Percentiles rank a stretch among this genome's conserved stretches.
These are phyloP conservation scores for Atkinsonella hypoxylon DNA, from an alignment of 2,329 filamentous ascomycete species.

Conservation along the genomic window DNA sequence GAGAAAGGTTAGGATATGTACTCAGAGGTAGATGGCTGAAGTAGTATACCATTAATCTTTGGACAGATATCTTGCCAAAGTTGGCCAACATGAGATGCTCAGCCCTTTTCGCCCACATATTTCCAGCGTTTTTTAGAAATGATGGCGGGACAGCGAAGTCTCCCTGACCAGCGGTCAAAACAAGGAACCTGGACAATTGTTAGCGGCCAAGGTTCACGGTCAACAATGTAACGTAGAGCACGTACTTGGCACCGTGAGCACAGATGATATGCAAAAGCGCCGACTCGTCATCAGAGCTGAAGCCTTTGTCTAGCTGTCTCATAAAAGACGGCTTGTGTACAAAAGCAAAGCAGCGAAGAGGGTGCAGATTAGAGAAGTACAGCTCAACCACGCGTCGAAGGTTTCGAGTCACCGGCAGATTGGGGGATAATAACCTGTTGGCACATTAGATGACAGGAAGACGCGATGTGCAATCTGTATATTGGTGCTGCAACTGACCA, in stretches of 20 bases:
- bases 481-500: slow-evolving; percentile 4
- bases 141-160: slow-evolving; percentile 18
- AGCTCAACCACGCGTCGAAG: slow-evolving; percentile 25
- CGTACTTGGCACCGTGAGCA: slow-evolving; percentile 27
- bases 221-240: slow-evolving; percentile 2
- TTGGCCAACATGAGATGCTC: slow-evolving; percentile 24
- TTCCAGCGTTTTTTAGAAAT: slow-evolving; percentile 22
- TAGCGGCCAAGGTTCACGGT: background rate
- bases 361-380: slow-evolving; percentile 28
- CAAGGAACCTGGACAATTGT: slow-evolving; percentile 20
- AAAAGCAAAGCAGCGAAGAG: slow-evolving; percentile 28
- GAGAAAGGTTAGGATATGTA: background rate
- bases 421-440: slow-evolving; percentile 21
- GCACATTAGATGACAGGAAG: background rate
- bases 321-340: slow-evolving; percentile 28
- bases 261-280: slow-evolving; percentile 25
- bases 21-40: background rate
- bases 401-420: slow-evolving; percentile 21
- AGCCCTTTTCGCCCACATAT: slow-evolving; percentile 25
- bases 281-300: slow-evolving; percentile 23
- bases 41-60: slow-evolving; percentile 24
- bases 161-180: slow-evolving; percentile 17
- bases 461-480: background rate
- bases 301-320: slow-evolving; percentile 24
- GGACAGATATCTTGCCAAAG: slow-evolving; percentile 27